Base-by-base conservation (phyloP, 2,329 filamentous ascomycete species). In the Phoma sp. region DNA sequence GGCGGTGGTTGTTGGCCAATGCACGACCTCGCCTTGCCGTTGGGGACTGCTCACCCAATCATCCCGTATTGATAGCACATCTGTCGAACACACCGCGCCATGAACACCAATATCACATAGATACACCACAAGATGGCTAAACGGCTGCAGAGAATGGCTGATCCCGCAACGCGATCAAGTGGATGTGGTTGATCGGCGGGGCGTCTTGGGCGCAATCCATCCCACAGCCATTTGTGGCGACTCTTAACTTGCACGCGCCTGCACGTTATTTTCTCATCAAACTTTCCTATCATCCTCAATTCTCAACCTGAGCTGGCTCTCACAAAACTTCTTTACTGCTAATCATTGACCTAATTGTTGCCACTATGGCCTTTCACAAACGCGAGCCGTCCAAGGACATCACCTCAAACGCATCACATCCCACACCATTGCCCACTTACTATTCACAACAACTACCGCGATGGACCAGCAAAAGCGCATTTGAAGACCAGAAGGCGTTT, bases 381-480 rank as follows among this genome's bases (percentile, higher is more conserved):
- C 53, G 56, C 51, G 43, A 47, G 40, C 40, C 36, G 7, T 62
- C 59, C 9, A 47, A 54, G 23, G 56, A 67, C 47, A 62, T 67
- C 15, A 38, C 56, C 25, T 59, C 54, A 7, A 46, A 54, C 21
- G 49, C 59, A 12, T 33, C 39, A 37, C 51, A 50, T n/a, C 20
- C 45, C 21, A 68, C 64, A 7, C 65, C 66, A 28, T 59, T 65
- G 26, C 66, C 66, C 36, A 56, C 61, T n/a, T 69, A 69, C 51
- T 56, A 43, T 10, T 64, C 62, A 11, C 45, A 53, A 42, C 51
- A 48, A 39, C 21, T 53, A 17, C 51, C 43, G 21, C 45, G 51
- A 34, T 53, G 51, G 45, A 48, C 51, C 14, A 53, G 51, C 39
- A 53, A 53, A 26, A 48, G 37, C 39, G 59, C 60, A 18, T 58